Evolutionary conservation across 1,139 yeast genomes (phyloP), one percentile per base, ranked within the genome.

Genomic region (Maudiozyma humilis): DNA sequence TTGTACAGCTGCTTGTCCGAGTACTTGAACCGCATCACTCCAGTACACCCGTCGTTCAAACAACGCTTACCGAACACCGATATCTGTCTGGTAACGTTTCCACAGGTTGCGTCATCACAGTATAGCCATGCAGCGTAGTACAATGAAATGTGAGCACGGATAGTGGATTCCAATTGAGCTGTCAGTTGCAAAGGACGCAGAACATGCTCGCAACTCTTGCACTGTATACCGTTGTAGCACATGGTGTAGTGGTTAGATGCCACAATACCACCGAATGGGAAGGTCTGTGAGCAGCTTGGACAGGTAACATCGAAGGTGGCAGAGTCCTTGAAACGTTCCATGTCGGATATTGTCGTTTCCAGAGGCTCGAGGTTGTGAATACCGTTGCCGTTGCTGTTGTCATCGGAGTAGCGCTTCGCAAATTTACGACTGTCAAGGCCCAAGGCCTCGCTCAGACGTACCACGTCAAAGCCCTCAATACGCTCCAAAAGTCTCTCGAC

Each of bases 41-140:
- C 98, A 53, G 82, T 81, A 62, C 97, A 91, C 30, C 68, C 51
- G 73, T 73, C 48, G 64, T 63, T 42, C 47, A 88, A 72, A 66
- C 98, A 91, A 53, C 93, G 73, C 54, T 79, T 79, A 48, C 96
- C 97, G 57, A 86, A 88, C 2, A 89, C 96, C 13, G 91, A 79
- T 19, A 91, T 74, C 59, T 89, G 95, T 50, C 96, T 73, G 0
- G 97, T 89, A 17, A 74, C 72, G 44, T 77, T 70, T 7, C 85
- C 88, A 69, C 99, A 93, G 0, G 93, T 76, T 2, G 78, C 63
- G 54, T 89, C 96, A 60, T 84, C 93, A 66, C 99, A 93, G 0
- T 66, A 68, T 35, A 88, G 68, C 89, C 94, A 81, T 4, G 91
- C 93, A 15, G 85, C 80, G 60, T 93, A 93, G 64, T 89, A 93